Percentiles rank a stretch among this genome's conserved stretches.
phyloP scores from a whole-genome alignment of 2,329 filamentous ascomycete genomes.

The Hypoxylon sp. region DNA sequence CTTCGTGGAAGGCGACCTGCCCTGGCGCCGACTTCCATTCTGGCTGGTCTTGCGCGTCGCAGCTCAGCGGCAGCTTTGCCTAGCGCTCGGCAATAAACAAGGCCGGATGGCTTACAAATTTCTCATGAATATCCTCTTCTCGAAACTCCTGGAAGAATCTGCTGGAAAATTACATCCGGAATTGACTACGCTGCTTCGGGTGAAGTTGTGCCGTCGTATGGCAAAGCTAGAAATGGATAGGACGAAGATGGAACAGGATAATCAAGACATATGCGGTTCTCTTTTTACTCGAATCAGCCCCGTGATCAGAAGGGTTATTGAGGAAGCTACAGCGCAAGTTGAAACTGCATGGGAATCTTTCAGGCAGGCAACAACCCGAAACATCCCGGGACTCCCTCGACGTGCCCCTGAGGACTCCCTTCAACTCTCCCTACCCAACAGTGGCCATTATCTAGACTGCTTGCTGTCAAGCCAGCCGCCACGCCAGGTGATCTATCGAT shows the following conservation, averaged over 20 bases:
- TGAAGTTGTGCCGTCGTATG: constrained; percentile 71
- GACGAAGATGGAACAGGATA: background rate
- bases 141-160: constrained; percentile 61
- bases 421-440: constrained; percentile 59
- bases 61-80: constrained; percentile 66
- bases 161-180: constrained; percentile 53
- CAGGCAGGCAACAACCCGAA: constrained; percentile 57
- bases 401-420: constrained; percentile 55
- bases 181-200: constrained; percentile 58
- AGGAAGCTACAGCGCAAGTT: constrained; percentile 52
- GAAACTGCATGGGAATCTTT: constrained; percentile 58
- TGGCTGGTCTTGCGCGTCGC: constrained; percentile 75
- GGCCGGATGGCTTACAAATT: constrained; percentile 71
- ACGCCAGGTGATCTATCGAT: background rate
- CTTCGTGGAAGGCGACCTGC: constrained; percentile 62
- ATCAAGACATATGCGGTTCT: background rate
- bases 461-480: constrained; percentile 24
- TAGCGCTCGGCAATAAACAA: constrained; percentile 56
- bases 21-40: constrained; percentile 74
- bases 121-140: constrained; percentile 65
- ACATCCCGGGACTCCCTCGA: constrained; percentile 60
- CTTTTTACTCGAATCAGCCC: constrained; percentile 54
- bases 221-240: constrained; percentile 68
- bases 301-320: constrained; percentile 52
- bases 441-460: constrained; percentile 53